Conservation (phyloP, 2,329 filamentous ascomycete species). For the Alternaria sp. region DNA sequence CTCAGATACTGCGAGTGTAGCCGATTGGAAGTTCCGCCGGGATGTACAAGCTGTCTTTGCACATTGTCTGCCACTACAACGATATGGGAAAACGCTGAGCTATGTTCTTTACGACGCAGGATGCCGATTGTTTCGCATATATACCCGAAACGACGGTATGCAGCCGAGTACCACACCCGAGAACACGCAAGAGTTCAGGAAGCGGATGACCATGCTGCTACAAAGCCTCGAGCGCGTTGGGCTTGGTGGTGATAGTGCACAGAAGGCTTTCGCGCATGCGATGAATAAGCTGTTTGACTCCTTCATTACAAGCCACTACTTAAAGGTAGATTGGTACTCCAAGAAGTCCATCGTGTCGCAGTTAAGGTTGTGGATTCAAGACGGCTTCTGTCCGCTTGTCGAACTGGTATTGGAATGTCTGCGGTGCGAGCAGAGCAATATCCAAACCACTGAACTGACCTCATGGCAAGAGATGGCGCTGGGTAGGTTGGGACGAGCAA, state of each 20-base stretch:
- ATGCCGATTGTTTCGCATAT: constrained; percentile 56
- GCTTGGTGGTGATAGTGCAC: constrained; percentile 73
- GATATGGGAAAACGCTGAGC: constrained; percentile 64
- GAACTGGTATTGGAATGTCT: constrained; percentile 65
- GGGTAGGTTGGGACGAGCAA: constrained; percentile 71
- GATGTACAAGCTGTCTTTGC: constrained; percentile 72
- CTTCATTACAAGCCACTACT: constrained; percentile 69
- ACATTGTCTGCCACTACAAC: constrained; percentile 65
- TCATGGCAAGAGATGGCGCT: constrained; percentile 77
- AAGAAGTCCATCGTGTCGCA: constrained; percentile 66
- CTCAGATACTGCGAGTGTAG: constrained; percentile 26
- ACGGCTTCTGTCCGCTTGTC: constrained; percentile 71
- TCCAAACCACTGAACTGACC: constrained; percentile 60
- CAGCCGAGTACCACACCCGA: constrained; percentile 28
- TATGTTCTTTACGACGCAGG: constrained; percentile 65
- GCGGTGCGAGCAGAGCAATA: constrained; percentile 37
- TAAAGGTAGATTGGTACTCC: constrained; percentile 66
- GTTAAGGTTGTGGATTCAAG: constrained; percentile 73
- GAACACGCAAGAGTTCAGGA: constrained; percentile 50
- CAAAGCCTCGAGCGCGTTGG: constrained; percentile 71
- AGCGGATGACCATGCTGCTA: constrained; percentile 65
- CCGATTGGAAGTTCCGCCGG: constrained; percentile 61
- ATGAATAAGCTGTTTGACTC: constrained; percentile 72
- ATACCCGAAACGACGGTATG: constrained; percentile 38
- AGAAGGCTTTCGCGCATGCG: constrained; percentile 75